Conservation (phyloP, 2,329 filamentous ascomycete genomes). For the Chrysoporthe cubensis region DNA sequence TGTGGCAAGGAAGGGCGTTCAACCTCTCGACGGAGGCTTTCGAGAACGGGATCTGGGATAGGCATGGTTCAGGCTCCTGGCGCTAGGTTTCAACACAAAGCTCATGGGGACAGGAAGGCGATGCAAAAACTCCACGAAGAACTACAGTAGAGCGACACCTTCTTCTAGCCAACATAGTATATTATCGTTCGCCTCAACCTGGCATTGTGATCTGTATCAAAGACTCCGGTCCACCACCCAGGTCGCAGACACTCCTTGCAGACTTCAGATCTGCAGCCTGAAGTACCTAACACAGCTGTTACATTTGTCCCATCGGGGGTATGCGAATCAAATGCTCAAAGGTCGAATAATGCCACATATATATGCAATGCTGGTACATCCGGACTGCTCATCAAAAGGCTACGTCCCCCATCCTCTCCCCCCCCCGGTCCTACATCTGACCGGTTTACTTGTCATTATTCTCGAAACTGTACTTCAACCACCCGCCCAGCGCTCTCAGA, state of each 20-base stretch:
- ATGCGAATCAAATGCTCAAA: not conserved
- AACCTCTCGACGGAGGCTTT: not conserved
- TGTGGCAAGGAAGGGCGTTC: not conserved
- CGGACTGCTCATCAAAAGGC: constrained; percentile 16
- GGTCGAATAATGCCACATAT: not conserved
- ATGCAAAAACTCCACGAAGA: not conserved
- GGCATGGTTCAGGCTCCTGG: not conserved
- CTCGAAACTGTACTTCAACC: constrained; percentile 68
- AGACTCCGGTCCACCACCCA: not conserved
- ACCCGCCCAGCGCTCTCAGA: constrained; percentile 74
- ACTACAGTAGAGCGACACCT: not conserved
- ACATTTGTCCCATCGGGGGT: not conserved
- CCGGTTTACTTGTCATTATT: constrained; percentile 33
- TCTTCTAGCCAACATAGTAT: no score
- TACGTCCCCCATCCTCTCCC: not conserved
- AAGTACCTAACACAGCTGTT: not conserved
- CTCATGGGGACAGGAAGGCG: not conserved
- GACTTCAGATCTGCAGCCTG: not conserved
- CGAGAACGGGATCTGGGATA: not conserved
- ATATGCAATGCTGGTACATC: constrained; percentile 28
- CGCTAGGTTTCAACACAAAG: constrained; percentile 11
- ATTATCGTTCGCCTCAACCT: no score
- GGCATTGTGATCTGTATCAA: no score
- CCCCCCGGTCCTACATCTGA: not conserved
- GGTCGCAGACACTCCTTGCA: not conserved